Base-by-base conservation (phyloP, 1,139 yeast species). In the Debaryomyces robertsiae region DNA sequence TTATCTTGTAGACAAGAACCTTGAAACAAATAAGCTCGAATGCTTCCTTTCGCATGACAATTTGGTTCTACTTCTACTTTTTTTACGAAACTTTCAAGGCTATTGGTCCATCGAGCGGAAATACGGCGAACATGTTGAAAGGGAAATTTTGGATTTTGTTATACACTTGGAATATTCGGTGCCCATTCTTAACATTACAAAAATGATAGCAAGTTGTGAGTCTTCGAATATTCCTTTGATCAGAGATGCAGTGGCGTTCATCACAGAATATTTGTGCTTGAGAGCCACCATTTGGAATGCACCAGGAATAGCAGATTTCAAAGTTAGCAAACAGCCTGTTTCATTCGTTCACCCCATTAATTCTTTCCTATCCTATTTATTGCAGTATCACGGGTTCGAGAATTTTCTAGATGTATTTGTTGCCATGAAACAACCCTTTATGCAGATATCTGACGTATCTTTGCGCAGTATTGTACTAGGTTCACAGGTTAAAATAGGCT, bases 401-500 rank as follows among this genome's bases (percentile, higher is more conserved):
- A 17, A 42, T 2, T 55, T 58, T 25, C 36, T 44, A 4, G 52
- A 53, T 3, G 30, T 52, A 2, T 41, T 66, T n/a, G 41, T 42
- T 17, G 39, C 42, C 3, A 27, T 53, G 14, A 46, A 45, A 4
- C 36, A 38, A 5, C 69, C 71, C 16, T 71, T 76, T 45, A 50
- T 74, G 41, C 57, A 59, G 3, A 64, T 80, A 14, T 69, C 84
- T 0, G 89, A 82, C 55, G 63, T 73, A 33, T 73, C 86, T 0
- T 61, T 85, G 37, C 69, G 86, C 53, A 73, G 83, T 15, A 65
- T 82, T 9, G 95, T 86, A 0, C 64, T 87, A 15, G 71, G 84
- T 6, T 73, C 91, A 0, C 97, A 93, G 57, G 81, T 90, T 11
- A 79, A 81, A 34, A 74, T 79, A 2, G 95, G 96, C 0, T 78